phyloP scores from a whole-genome alignment of 352 stramenopile genomes.

The Phytopythium cucurbitacearum region DNA sequence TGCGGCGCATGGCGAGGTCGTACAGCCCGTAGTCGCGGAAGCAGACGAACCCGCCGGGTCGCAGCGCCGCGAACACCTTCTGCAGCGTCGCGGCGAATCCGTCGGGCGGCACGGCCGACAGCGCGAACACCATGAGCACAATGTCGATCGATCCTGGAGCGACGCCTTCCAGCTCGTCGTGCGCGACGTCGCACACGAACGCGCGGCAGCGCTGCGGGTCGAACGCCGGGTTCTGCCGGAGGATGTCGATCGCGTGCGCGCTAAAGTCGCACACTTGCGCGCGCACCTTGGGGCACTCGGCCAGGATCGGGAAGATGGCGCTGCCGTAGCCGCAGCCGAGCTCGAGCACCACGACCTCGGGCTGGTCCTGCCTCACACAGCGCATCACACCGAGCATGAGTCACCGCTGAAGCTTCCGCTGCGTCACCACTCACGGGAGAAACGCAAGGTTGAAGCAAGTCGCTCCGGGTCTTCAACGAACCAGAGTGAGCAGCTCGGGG shows the following conservation, averaged over 20 bases:
- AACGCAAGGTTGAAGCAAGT: background rate
- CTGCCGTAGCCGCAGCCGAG: constrained; percentile 86
- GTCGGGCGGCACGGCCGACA: constrained; percentile 68
- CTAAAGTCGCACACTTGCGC: constrained; percentile 84
- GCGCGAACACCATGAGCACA: constrained; percentile 80
- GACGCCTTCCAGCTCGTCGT: constrained; percentile 41
- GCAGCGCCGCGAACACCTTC: constrained; percentile 53
- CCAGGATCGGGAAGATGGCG: constrained; percentile 81
- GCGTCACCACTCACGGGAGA: no score
- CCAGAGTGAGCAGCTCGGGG: constrained; percentile 46
- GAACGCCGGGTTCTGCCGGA: constrained; percentile 46
- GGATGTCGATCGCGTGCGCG: constrained; percentile 66
- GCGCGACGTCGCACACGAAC: constrained; percentile 71
- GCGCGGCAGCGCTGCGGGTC: constrained; percentile 47
- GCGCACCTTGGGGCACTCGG: constrained; percentile 50
- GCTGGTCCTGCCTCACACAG: constrained; percentile 14
- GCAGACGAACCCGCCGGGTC: constrained; percentile 68
- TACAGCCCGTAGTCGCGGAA: constrained; percentile 88
- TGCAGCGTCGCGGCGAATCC: constrained; percentile 40
- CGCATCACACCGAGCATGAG: background rate
- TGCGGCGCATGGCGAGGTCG: constrained; percentile 84
- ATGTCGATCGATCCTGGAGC: constrained; percentile 55
- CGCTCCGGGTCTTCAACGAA: constrained; percentile 5
- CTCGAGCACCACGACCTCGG: constrained; percentile 57
- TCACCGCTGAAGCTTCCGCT: background rate